Base-by-base conservation (phyloP, 805 yeast species). In the Cyberlindnera euphorbiae region DNA sequence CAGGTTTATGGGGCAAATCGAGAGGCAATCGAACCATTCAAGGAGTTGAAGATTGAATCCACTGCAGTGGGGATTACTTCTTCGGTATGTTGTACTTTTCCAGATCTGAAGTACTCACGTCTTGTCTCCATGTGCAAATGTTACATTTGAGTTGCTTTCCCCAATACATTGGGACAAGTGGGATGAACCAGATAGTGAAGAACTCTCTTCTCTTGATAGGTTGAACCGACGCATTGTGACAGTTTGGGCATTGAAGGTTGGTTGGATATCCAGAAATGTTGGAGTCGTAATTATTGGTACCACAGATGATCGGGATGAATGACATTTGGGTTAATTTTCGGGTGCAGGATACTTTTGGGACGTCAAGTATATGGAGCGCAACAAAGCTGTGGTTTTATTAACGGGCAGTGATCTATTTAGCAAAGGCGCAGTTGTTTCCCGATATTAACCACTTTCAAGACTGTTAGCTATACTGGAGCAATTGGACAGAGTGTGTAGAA, bases 171-270 rank as follows among this genome's bases (percentile, higher is more conserved):
- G 82, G 82, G 4, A 75, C 45, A 11, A 75, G 48, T 2, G 82
- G 82, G 19, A 75, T 58, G 46, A 72, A 75, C 63, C 73, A 75
- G 8, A 75, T 34, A 0, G 78, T 64, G 25, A 77, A 63, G 50
- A 75, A 71, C 47, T 75, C 73, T 44, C 67, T 69, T 30, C 76
- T 62, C 42, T 75, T 68, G 8, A 74, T 60, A 0, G 80, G 75
- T 35, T 59, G 55, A 4, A 75, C 82, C 18, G 74, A 62, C 38
- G 64, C 63, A 50, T 77, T 77, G 47, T 75, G 79, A 45, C 84
- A 77, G 41, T 73, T 67, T 14, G 78, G 76, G 49, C 84, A 77
- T 41, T 66, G 69, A 13, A 62, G 33, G 6, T 51, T 39, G 17
- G 43, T 38, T 3, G 58, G 58, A 23, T 51, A 44, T 5, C 50